Evolutionary conservation across 2,329 filamentous ascomycete species (phyloP), one percentile per base, ranked within the genome.

Genomic region (Pyrenophora seminiperda): DNA sequence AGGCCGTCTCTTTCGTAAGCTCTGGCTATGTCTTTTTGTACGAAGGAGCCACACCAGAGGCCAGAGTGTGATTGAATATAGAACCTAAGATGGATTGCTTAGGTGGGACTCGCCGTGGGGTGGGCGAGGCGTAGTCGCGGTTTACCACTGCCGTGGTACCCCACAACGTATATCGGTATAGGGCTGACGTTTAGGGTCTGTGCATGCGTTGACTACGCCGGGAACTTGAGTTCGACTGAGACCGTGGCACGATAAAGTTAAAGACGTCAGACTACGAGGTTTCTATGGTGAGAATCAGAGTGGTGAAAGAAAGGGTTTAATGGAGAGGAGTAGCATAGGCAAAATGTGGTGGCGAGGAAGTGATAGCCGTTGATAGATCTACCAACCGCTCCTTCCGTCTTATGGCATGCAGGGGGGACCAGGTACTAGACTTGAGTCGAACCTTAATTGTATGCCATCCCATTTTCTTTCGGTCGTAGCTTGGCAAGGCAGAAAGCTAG

Each of bases 131-230:
- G 61, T 61, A 61, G 59, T 41, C 42, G 24, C 30, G 4, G 24
- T 22, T 22, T 52, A 30, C 54, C 49, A 36, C 24, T 31, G 24
- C 41, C 41, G 32, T 52, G 56, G 50, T 48, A 54, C 46, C 40
- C 60, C 44, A 54, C 36, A 57, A 36, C 19, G 41, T 45, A 45
- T 50, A 55, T 57, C 41, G 50, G 52, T 54, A 58, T 62, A 61
- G 54, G 57, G 58, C 62, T 66, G 62, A 66, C 50, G 33, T 53
- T 38, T 47, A 31, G 33, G 17, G 43, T 41, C 48, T 44, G 52
- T 49, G 50, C 43, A 38, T 44, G 43, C 31, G 41, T 44, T 38
- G 39, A 38, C 13, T 31, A 38, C 27, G 45, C 41, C 30, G 39
- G 38, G 39, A 41, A 40, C 27, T 40, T 20, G 22, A 49, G 32